Conservation (phyloP, 371 early-diverging fungal species). For the Dinochytrium kinnereticum region DNA sequence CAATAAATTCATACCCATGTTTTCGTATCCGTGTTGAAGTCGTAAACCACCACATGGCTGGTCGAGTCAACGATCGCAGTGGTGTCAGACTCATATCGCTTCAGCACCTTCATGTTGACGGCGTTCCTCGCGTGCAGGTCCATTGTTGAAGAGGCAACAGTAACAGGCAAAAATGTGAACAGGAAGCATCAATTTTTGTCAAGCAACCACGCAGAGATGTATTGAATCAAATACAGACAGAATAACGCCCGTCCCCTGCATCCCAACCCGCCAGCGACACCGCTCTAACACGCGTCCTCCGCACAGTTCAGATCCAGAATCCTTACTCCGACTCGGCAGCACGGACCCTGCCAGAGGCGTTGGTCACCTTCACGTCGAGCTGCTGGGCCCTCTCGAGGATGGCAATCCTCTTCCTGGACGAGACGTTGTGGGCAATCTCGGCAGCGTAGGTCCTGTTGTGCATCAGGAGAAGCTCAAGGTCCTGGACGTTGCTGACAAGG, state of each 20-base stretch:
- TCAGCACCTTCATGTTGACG: slow-evolving; percentile 72
- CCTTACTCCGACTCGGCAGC: slow-evolving; percentile 55
- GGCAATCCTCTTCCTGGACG: slow-evolving; percentile 95
- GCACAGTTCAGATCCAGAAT: neutral
- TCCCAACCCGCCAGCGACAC: neutral
- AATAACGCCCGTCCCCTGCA: no score
- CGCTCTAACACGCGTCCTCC: neutral
- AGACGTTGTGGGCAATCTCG: slow-evolving; percentile 98
- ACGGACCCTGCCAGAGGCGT: slow-evolving; percentile 95
- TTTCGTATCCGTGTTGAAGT: slow-evolving; percentile 65
- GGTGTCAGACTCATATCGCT: slow-evolving; percentile 72
- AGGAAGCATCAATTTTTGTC: neutral
- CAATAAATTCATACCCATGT: slow-evolving; percentile 66
- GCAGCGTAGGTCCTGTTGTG: slow-evolving; percentile 99
- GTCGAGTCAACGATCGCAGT: slow-evolving; percentile 72
- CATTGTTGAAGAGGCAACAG: slow-evolving; percentile 19
- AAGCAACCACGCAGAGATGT: neutral
- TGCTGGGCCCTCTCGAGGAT: slow-evolving; percentile 98
- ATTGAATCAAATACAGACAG: no score
- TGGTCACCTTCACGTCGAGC: slow-evolving; percentile 97
- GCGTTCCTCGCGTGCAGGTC: slow-evolving; percentile 34
- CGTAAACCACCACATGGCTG: slow-evolving; percentile 79
- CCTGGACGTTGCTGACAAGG: slow-evolving; percentile 91
- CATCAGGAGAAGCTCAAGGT: slow-evolving; percentile 97
- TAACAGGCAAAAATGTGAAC: neutral